These are phyloP conservation scores for Aspergillus pseudoviridinutans DNA, from an alignment of 2,329 filamentous ascomycete species.

Conservation along the genomic window DNA sequence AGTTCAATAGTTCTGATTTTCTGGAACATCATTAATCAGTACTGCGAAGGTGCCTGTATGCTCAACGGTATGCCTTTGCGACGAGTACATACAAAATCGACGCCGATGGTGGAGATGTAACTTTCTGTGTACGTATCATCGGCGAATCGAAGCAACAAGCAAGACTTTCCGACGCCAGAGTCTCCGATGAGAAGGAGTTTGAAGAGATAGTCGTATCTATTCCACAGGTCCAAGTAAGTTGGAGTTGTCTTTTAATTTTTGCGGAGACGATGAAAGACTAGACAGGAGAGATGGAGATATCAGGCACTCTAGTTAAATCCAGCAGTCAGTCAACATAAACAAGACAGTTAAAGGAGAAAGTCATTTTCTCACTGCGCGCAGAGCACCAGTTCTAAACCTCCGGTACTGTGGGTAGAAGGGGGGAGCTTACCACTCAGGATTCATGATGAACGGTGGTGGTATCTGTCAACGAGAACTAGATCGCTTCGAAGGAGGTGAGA, in stretches of 20 bases:
- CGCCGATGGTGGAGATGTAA: conserved; percentile 99
- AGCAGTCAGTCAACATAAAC: conserved; percentile 9
- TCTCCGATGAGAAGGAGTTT: conserved; percentile 99
- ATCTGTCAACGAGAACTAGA: conserved; percentile 4
- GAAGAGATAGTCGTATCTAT: conserved; percentile 99
- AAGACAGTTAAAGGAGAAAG: conserved; percentile 1
- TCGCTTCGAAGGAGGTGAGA: conserved; percentile 5
- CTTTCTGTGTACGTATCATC: conserved; percentile 99
- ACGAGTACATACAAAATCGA: conserved; percentile 79
- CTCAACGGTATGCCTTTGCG: conserved; percentile 3
- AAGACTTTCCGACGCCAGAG: conserved; percentile 99
- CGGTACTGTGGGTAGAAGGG: conserved; percentile 7
- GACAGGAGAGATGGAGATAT: not conserved
- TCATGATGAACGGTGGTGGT: conserved; percentile 37
- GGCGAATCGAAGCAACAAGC: conserved; percentile 93
- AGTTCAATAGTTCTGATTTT: conserved; percentile 99
- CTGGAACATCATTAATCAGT: conserved; percentile 46
- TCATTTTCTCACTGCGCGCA: not conserved
- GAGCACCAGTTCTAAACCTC: conserved; percentile 1
- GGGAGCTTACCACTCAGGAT: conserved; percentile 46
- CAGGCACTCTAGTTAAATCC: conserved; percentile 21
- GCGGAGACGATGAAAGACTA: not conserved
- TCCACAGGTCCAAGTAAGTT: not conserved
- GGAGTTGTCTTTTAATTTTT: not conserved
- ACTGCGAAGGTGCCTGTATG: conserved; percentile 4